Base-by-base conservation (phyloP, 805 yeast species). In the Komagataella phaffii region DNA sequence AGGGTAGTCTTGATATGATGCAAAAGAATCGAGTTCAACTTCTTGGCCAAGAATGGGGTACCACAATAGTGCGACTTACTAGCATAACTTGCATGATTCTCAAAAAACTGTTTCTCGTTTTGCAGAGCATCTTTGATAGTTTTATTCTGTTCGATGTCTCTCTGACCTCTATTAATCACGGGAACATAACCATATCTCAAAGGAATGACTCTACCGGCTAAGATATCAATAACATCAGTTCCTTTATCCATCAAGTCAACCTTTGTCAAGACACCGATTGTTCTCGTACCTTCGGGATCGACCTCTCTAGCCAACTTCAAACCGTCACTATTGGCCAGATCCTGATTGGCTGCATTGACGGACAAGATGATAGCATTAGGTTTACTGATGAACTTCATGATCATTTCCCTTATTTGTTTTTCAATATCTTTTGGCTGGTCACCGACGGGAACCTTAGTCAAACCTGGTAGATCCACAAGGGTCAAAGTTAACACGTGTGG, bases 341-440 rank as follows among this genome's bases (percentile, higher is more conserved):
- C 99, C 46, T 95, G 90, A 68, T 93, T 93, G 40, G 98, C 96
- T 4, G 95, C 95, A 53, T 95, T 90, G 24, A 93, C 98, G 1
- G 97, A 91, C 52, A 93, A 74, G 54, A 93, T 85, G 57, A 93
- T 87, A 55, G 97, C 96, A 62, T 93, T 91, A 53, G 98, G 98
- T 61, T 89, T 89, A 24, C 96, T 84, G 57, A 93, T 90, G 64
- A 85, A 93, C 68, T 89, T 90, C 76, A 93, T 75, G 49, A 93
- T 74, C 88, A 93, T 84, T 57, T 89, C 96, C 63, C 89, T 83
- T 61, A 93, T 93, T 70, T 88, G 97, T 57, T 77, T 81, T 71
- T 93, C 99, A 58, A 93, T 93, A 67, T 93, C 99, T 61, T 86
- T 85, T 52, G 99, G 99, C 70, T 93, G 99, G 70, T 93, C 99